phyloP scores from a whole-genome alignment of 345 rosid species.

The Geranium rotundifolium region DNA sequence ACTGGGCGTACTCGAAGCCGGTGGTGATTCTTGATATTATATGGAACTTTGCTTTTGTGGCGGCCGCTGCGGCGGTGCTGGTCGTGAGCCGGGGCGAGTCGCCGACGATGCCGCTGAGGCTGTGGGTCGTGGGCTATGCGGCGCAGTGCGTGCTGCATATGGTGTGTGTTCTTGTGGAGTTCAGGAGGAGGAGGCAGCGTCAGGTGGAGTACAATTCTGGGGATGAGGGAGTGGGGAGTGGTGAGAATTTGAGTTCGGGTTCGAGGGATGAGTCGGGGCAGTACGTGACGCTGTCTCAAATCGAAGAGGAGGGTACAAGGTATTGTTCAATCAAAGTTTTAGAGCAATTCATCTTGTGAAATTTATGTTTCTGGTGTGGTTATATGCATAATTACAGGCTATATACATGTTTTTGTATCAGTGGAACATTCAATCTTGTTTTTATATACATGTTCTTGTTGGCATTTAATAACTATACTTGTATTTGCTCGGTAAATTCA shows the following conservation, averaged over 20 bases:
- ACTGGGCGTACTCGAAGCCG: slow-evolving; percentile 96
- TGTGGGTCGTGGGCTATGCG: slow-evolving; percentile 76
- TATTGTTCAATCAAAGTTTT: slow-evolving; percentile 9
- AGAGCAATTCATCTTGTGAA: too few relatives aligned
- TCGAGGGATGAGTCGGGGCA: slow-evolving; percentile 39
- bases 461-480: too few relatives aligned
- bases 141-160: slow-evolving; percentile 77
- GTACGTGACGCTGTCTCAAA: slow-evolving; percentile 53
- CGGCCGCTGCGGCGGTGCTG: slow-evolving; percentile 50
- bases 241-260: slow-evolving; percentile 36
- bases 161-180: slow-evolving; percentile 75
- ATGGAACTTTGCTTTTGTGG: slow-evolving; percentile 84
- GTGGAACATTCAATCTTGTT: too few relatives aligned
- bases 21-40: slow-evolving; percentile 71
- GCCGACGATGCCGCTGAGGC: slow-evolving; percentile 66
- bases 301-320: slow-evolving; percentile 61
- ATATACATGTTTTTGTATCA: too few relatives aligned
- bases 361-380: too few relatives aligned
- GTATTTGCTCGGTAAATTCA: too few relatives aligned
- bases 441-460: too few relatives aligned
- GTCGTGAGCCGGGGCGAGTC: slow-evolving; percentile 51
- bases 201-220: slow-evolving; percentile 10
- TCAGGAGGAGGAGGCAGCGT: slow-evolving; percentile 54
- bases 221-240: slow-evolving; percentile 21
- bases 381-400: too few relatives aligned